Conservation (phyloP, 805 yeast genomes). For the Saturnispora halmiae region DNA sequence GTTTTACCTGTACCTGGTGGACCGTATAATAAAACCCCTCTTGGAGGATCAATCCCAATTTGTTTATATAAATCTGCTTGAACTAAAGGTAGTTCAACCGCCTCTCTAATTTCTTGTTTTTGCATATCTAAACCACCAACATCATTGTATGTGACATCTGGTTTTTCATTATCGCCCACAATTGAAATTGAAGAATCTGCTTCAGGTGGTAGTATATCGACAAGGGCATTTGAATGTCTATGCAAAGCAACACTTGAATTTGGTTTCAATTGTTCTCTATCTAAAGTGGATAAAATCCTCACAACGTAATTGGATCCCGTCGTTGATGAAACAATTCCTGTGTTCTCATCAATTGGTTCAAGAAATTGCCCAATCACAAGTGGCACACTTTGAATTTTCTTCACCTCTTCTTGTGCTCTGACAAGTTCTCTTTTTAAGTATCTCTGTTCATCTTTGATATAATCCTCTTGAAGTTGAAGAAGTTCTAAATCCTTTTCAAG, state of each 20-base stretch:
- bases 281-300: slow-evolving; percentile 86
- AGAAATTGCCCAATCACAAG: slow-evolving; percentile 95
- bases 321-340: slow-evolving; percentile 94
- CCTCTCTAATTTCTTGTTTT: slow-evolving; percentile 97
- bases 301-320: slow-evolving; percentile 98
- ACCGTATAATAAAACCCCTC: slow-evolving; percentile 96
- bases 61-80: slow-evolving; percentile 94
- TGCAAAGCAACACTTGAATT: slow-evolving; percentile 94
- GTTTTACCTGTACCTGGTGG: slow-evolving; percentile 99
- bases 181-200: slow-evolving; percentile 95
- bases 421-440: slow-evolving; percentile 89
- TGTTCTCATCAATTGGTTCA: slow-evolving; percentile 93
- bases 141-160: slow-evolving; percentile 89
- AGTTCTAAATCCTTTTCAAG: slow-evolving; percentile 86
- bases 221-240: slow-evolving; percentile 96
- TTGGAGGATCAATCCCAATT: slow-evolving; percentile 98
- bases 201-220: slow-evolving; percentile 96
- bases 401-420: slow-evolving; percentile 97
- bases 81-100: slow-evolving; percentile 91
- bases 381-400: slow-evolving; percentile 94
- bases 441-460: slow-evolving; percentile 96
- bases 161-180: slow-evolving; percentile 88
- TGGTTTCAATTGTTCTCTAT: slow-evolving; percentile 88
- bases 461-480: slow-evolving; percentile 83
- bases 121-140: slow-evolving; percentile 99